phyloP scores from a whole-genome alignment of 2,329 filamentous ascomycete genomes.

The Ceratocystis eucalypticola region DNA sequence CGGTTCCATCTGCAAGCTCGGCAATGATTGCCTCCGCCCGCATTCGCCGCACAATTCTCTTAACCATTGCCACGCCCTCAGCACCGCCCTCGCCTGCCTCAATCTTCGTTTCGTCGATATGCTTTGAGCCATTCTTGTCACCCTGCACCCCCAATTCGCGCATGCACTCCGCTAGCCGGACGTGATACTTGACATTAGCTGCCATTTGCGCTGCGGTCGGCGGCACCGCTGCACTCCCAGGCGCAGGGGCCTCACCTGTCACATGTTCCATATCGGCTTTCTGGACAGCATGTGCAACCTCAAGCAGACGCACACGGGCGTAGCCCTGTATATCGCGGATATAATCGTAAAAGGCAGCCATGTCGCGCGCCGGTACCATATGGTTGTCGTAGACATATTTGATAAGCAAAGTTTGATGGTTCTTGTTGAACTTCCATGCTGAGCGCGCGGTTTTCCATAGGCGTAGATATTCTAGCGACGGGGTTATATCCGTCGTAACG shows the following conservation, averaged over 20 bases:
- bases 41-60: slow-evolving; percentile 48
- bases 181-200: slow-evolving; percentile 36
- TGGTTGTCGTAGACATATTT: slow-evolving; percentile 66
- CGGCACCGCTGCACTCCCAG: slow-evolving; percentile 1
- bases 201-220: slow-evolving; percentile 19
- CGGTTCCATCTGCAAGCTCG: slow-evolving; percentile 30
- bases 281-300: slow-evolving; percentile 50
- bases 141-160: slow-evolving; percentile 29
- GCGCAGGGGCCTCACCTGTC: slow-evolving; percentile 29
- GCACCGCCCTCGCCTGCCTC: slow-evolving; percentile 29
- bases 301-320: slow-evolving; percentile 53
- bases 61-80: slow-evolving; percentile 31
- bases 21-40: slow-evolving; percentile 45
- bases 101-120: slow-evolving; percentile 40
- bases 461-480: slow-evolving; percentile 62
- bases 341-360: slow-evolving; percentile 60
- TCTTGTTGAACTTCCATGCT: slow-evolving; percentile 94
- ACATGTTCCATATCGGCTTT: slow-evolving; percentile 41
- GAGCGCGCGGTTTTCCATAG: slow-evolving; percentile 58
- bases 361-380: slow-evolving; percentile 56
- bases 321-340: slow-evolving; percentile 65
- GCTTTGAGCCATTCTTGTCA: slow-evolving; percentile 28
- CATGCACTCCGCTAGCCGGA: slow-evolving; percentile 43
- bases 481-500: slow-evolving; percentile 36
- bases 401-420: slow-evolving; percentile 70